Evolutionary conservation across 306 rosid genomes (phyloP), one percentile per base, ranked within the genome.

Genomic region (Adenanthera pavonina): DNA sequence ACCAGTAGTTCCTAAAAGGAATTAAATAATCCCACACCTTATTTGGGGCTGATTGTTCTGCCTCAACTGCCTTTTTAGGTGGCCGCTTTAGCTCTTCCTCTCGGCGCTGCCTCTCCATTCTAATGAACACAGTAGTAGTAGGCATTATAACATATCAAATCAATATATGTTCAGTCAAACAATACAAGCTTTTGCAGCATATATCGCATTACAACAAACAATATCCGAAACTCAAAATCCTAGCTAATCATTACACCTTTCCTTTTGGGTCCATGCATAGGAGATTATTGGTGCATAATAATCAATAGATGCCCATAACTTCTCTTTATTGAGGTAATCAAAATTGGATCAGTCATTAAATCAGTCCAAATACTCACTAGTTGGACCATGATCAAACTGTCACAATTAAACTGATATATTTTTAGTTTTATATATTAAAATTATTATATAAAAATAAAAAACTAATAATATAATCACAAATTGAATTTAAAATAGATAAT

Each of bases 101-200:
- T 15, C 86, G 84, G 41, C 88, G 89, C 72, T 88, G 91, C 83
- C 91, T 88, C 79, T 88, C 91, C 89, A 88, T 88, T 80, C 89
- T 88, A 78, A 56, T 78, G 66, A 86, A 65, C 76, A 75, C 68
- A 70, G 17, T 66, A 44, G 70, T 59, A 72, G 19, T 13, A 75
- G 56, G 41, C 61, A 60, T 76, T 68, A 79, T 20, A 54, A 49
- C 69, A 78, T 38, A 81, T 64, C 54, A 61, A 75, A 79, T 64
- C 67, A 53, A 76, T 65, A 51, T 64, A 77, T 47, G 68, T 13
- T 14, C 74, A 80, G 57, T 65, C 65, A 20, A 80, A 83, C 34
- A 75, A 53, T 46, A 69, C 17, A 14, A 66, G 40, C 73, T 15
- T 62, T 51, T 70, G 41, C 8, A 61, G 68, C 3, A 36, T 5